phyloP scores from a whole-genome alignment of 2,329 filamentous ascomycete genomes.

The Cadophora sp. region DNA sequence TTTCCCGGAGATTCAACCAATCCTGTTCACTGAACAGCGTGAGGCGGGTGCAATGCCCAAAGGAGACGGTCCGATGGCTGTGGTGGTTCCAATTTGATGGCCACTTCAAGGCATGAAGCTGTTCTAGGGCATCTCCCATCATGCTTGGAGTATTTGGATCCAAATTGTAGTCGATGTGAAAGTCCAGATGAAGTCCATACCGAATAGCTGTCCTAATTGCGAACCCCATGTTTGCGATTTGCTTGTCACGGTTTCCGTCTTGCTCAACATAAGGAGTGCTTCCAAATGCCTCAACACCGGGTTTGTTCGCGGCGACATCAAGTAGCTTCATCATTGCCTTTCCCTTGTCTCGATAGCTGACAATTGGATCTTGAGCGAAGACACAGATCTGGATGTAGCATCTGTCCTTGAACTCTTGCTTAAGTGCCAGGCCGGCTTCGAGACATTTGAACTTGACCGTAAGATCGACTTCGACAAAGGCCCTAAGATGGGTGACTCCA shows the following conservation, averaged over 20 bases:
- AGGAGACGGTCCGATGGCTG: slow-evolving; percentile 55
- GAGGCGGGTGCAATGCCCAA: slow-evolving; percentile 74
- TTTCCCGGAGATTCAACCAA: slow-evolving; percentile 55
- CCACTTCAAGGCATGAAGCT: slow-evolving; percentile 60
- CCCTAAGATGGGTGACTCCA: slow-evolving; percentile 72
- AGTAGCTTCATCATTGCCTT: slow-evolving; percentile 59
- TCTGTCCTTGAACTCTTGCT: slow-evolving; percentile 56
- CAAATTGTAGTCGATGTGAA: slow-evolving; percentile 76
- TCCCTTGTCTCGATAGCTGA: slow-evolving; percentile 58
- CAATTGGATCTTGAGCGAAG: slow-evolving; percentile 74
- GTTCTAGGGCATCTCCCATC: slow-evolving; percentile 59
- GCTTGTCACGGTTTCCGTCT: slow-evolving; percentile 46
- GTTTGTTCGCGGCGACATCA: slow-evolving; percentile 50
- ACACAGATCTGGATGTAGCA: slow-evolving; percentile 71
- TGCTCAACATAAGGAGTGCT: slow-evolving; percentile 75
- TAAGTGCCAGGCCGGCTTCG: slow-evolving; percentile 62
- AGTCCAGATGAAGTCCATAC: slow-evolving; percentile 65
- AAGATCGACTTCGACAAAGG: slow-evolving; percentile 74
- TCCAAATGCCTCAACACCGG: slow-evolving; percentile 64
- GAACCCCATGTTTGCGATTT: slow-evolving; percentile 66
- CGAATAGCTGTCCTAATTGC: slow-evolving; percentile 61
- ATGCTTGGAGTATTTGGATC: slow-evolving; percentile 55
- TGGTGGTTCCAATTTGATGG: slow-evolving; percentile 31
- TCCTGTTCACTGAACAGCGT: slow-evolving; percentile 59
- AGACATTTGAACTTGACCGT: slow-evolving; percentile 64